phyloP scores from a whole-genome alignment of 2,329 filamentous ascomycete species.

The Pseudogymnoascus sp. region DNA sequence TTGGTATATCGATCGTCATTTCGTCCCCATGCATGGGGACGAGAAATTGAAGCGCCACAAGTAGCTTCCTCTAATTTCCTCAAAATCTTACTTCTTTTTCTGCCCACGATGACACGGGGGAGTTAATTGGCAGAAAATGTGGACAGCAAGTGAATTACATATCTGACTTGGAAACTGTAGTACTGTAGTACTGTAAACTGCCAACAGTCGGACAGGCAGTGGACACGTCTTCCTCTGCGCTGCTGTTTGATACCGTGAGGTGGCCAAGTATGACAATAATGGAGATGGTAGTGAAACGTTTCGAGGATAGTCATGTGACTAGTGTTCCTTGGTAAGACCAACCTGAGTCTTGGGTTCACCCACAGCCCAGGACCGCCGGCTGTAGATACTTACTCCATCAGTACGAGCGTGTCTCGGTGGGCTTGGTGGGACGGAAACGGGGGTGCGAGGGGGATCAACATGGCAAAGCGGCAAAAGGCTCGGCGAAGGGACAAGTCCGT shows the following conservation, averaged over 20 bases:
- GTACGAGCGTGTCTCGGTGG: background rate
- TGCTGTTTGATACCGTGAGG: background rate
- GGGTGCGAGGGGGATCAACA: conserved; percentile 3
- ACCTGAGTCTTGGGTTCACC: background rate
- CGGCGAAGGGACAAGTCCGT: background rate
- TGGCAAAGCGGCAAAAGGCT: conserved; percentile 3
- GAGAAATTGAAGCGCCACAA: background rate
- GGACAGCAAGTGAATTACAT: background rate
- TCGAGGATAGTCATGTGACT: conserved; percentile 9
- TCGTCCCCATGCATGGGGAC: background rate
- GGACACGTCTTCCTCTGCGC: background rate
- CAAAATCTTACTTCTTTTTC: background rate
- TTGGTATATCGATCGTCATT: conserved; percentile 10
- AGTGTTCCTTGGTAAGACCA: background rate
- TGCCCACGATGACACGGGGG: background rate
- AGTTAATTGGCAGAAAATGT: background rate
- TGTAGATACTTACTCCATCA: background rate
- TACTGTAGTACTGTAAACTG: background rate
- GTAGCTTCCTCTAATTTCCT: background rate
- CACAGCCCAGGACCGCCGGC: background rate
- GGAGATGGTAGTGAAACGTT: background rate
- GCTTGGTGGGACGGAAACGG: conserved; percentile 2
- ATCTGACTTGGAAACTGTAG: background rate
- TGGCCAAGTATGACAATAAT: conserved; percentile 2
- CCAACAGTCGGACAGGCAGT: background rate